Base-by-base conservation (phyloP, 164 flowering plant genomes). In the Aristolochia californica region DNA sequence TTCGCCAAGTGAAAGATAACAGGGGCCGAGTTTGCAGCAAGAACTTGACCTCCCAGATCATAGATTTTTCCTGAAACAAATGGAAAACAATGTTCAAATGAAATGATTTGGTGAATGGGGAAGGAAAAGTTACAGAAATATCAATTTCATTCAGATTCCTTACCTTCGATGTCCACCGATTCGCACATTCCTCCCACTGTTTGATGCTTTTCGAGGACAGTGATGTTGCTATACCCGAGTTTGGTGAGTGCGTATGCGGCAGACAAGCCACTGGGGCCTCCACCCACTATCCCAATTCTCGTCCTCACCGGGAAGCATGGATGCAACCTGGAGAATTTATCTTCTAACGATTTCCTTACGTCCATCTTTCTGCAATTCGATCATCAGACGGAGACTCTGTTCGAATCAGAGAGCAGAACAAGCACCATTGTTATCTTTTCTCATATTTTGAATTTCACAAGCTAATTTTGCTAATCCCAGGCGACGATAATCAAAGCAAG, bases 1-100 rank as follows among this genome's bases (percentile, higher is more conserved):
- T 82, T 84, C 26, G 90, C 95, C 65, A 84, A 63, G 71, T 81
- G 80, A 72, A 80, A 84, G 56, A 87, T 67, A 45, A 72, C 69
- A 12, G 95, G 95, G 9, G 88, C 85, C 68, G 90, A 84, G 65
- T 80, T 87, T 43, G 83, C 84, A 58, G 90, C 95, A 61, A 84
- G 83, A 53, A 84, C 95, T 71, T 84, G 95, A 44, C 95, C 95
- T 22, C 95, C 95, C 61, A 84, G 68, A 71, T 87, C 95, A 72
- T 87, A 87, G 27, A 79, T 50, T 56, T 63, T 83, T 26, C 88
- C 95, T 86, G 78, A 43, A 66, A 25, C 18, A 4, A 12, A 60
- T 38, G 7, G 43, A 20, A 40, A 34, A 55, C 10, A 47, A n/a
- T n/a, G n/a, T n/a, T n/a, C n/a, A 24, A 20, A 34, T 34, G 3